Percentiles rank a stretch among this genome's conserved stretches.
phyloP scores from a whole-genome alignment of 805 yeast genomes.

The Pichia heedii region DNA sequence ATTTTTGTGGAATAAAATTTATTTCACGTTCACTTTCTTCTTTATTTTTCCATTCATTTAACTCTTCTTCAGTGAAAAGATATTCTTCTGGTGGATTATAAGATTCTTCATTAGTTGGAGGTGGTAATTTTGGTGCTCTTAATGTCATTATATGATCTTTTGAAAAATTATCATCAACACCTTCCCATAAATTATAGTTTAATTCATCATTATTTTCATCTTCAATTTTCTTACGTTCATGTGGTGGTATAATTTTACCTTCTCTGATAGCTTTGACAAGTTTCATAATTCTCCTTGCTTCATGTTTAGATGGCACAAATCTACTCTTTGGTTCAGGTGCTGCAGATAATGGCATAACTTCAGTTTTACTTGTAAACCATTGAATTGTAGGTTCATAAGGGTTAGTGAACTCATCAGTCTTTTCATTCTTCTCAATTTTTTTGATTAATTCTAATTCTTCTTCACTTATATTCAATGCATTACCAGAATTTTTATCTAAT shows the following conservation, averaged over 20 bases:
- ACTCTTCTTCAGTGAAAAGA: slow-evolving; percentile 69
- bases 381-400: slow-evolving; percentile 93
- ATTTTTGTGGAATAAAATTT: slow-evolving; percentile 77
- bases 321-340: slow-evolving; percentile 96
- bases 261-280: slow-evolving; percentile 93
- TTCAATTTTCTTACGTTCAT: slow-evolving; percentile 39
- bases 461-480: slow-evolving; percentile 65
- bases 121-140: slow-evolving; percentile 91
- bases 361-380: slow-evolving; percentile 85
- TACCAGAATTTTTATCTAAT: slow-evolving; percentile 82
- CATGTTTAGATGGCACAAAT: slow-evolving; percentile 93
- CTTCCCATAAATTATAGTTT: slow-evolving; percentile 84
- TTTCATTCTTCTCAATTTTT: slow-evolving; percentile 77
- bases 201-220: slow-evolving; percentile 34
- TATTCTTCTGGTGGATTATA: slow-evolving; percentile 98
- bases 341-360: slow-evolving; percentile 86
- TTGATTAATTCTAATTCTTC: slow-evolving; percentile 87
- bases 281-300: slow-evolving; percentile 94
- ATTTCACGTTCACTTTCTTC: slow-evolving; percentile 74
- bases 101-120: slow-evolving; percentile 94
- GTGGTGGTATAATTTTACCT: slow-evolving; percentile 83
- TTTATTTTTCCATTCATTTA: slow-evolving; percentile 53
- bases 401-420: slow-evolving; percentile 67
- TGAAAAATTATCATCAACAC: slow-evolving; percentile 39
- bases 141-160: slow-evolving; percentile 81